These are phyloP conservation scores for Lichenothelia convexa DNA, from an alignment of 495 filamentous ascomycete genomes.

Conservation along the genomic window DNA sequence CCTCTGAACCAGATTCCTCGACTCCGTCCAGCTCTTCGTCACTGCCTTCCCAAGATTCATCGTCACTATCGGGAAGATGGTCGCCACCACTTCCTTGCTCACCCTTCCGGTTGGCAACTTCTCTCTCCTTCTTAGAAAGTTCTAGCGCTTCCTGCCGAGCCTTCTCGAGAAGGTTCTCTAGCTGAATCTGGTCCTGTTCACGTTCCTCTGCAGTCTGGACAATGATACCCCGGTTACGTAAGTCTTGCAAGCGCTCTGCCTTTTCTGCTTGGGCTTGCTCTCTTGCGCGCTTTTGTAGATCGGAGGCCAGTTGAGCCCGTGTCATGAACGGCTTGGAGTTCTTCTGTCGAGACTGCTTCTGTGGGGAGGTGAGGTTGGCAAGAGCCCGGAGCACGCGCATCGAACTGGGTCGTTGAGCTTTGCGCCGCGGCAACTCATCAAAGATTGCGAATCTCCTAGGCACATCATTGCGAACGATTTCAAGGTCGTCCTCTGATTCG, in stretches of 20 bases:
- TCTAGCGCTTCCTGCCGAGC: conserved; percentile 64
- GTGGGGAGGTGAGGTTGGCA: conserved; percentile 52
- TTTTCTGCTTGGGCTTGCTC: conserved; percentile 64
- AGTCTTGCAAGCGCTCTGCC: conserved; percentile 56
- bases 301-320: conserved; percentile 46
- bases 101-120: conserved; percentile 42
- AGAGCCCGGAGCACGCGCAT: conserved; percentile 51
- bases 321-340: conserved; percentile 37
- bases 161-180: conserved; percentile 74
- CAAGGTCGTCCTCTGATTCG: conserved; percentile 51
- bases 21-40: conserved; percentile 29
- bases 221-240: conserved; percentile 59
- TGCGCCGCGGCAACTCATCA: conserved; percentile 41
- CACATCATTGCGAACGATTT: conserved; percentile 31
- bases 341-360: conserved; percentile 26
- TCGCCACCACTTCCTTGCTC: conserved; percentile 29
- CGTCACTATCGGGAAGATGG: conserved; percentile 38
- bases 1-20: conserved; percentile 25
- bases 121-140: conserved; percentile 59
- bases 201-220: conserved; percentile 79
- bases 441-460: conserved; percentile 39
- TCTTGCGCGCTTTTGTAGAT: conserved; percentile 48
- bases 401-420: conserved; percentile 40
- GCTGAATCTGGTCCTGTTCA: conserved; percentile 55
- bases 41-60: conserved; percentile 39